These are phyloP conservation scores for Podaxis sp. DNA, from an alignment of 768 basidiomycete species.

Conservation along the genomic window DNA sequence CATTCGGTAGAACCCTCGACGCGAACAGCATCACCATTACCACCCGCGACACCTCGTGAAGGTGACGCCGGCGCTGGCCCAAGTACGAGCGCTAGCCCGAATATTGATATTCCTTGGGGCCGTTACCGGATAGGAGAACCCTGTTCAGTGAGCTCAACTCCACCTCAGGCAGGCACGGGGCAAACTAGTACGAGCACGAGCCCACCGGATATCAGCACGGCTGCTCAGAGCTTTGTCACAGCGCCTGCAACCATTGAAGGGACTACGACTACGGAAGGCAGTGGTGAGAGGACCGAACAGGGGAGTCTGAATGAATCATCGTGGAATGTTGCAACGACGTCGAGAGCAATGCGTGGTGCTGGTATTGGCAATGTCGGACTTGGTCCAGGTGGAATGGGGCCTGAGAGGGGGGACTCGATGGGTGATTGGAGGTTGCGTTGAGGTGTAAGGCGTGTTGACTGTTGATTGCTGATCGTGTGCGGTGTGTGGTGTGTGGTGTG, in stretches of 20 bases:
- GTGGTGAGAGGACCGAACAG: conserved; percentile 37
- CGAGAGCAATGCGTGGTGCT: conserved; percentile 15
- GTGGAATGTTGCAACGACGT: conserved; percentile 30
- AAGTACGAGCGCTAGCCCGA: neutral
- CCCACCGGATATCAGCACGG: conserved; percentile 66
- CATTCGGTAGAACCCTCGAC: neutral
- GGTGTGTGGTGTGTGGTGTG: neutral
- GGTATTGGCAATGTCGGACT: conserved; percentile 11
- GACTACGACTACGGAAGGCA: conserved; percentile 52
- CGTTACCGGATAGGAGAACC: conserved; percentile 21
- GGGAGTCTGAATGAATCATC: conserved; percentile 31
- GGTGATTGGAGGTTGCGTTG: conserved; percentile 14
- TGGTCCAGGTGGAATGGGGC: conserved; percentile 9
- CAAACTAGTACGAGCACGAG: conserved; percentile 31
- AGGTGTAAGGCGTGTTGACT: neutral
- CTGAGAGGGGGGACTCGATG: conserved; percentile 8
- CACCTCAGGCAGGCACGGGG: conserved; percentile 4
- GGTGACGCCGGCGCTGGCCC: conserved; percentile 17
- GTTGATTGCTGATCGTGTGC: neutral
- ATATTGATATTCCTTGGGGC: conserved; percentile 25
- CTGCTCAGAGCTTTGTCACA: conserved; percentile 68
- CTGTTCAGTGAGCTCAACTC: conserved; percentile 11
- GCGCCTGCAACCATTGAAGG: conserved; percentile 59
- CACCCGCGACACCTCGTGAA: conserved; percentile 19
- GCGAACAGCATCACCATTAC: conserved; percentile 8